These are phyloP conservation scores for Diatrype stigma DNA, from an alignment of 2,329 filamentous ascomycete genomes.

Conservation along the genomic window DNA sequence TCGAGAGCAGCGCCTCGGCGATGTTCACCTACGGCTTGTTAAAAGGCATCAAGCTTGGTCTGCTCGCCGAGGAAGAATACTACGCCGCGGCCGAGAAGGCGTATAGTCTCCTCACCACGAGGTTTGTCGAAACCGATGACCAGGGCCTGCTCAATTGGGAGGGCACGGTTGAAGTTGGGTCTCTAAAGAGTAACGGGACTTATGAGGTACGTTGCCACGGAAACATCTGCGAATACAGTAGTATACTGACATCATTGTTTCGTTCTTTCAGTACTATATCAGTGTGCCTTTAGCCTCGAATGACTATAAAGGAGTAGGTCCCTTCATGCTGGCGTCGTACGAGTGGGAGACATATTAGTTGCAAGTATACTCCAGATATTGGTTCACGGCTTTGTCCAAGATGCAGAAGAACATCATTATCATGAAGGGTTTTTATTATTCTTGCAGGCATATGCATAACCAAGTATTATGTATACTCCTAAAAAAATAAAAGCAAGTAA, in stretches of 20 bases:
- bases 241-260: neutral
- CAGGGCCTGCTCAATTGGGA: slow-evolving; percentile 47
- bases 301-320: slow-evolving; percentile 34
- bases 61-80: slow-evolving; percentile 28
- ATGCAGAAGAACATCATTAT: no score
- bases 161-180: slow-evolving; percentile 48
- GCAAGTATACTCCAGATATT: no score
- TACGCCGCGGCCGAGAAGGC: slow-evolving; percentile 36
- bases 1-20: slow-evolving; percentile 55
- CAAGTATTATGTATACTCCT: no score
- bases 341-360: slow-evolving; percentile 24
- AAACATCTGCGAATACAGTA: neutral
- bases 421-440: no score
- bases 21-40: slow-evolving; percentile 54
- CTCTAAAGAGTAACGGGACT: slow-evolving; percentile 40
- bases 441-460: no score
- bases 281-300: slow-evolving; percentile 32
- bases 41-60: slow-evolving; percentile 38
- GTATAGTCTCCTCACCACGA: slow-evolving; percentile 38
- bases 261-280: slow-evolving; percentile 37
- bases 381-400: no score
- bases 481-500: no score
- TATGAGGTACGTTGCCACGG: slow-evolving; percentile 40
- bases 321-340: slow-evolving; percentile 35
- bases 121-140: slow-evolving; percentile 40